phyloP scores from a whole-genome alignment of 2,329 filamentous ascomycete species.

The Acrocalymma vagum region DNA sequence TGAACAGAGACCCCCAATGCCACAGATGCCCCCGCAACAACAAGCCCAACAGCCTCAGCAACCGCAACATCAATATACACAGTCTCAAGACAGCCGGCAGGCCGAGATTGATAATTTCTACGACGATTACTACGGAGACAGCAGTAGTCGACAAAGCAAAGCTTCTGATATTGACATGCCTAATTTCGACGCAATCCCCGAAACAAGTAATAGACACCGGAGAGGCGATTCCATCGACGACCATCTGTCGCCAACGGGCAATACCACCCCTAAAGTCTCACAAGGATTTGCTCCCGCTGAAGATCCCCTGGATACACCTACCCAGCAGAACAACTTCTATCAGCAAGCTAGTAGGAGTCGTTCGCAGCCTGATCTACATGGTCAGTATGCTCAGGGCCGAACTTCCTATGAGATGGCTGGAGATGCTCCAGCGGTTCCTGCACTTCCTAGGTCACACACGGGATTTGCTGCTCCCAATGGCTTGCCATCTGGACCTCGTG shows the following conservation, averaged over 20 bases:
- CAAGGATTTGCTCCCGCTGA: constrained; percentile 18
- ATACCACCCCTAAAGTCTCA: constrained; percentile 10
- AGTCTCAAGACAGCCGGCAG: constrained; percentile 36
- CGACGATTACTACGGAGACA: constrained; percentile 56
- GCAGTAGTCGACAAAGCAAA: constrained; percentile 44
- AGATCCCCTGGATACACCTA: constrained; percentile 8
- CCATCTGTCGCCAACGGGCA: constrained; percentile 33
- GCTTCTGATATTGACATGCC: constrained; percentile 67
- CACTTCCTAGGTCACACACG: constrained; percentile 61
- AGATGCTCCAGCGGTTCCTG: constrained; percentile 61
- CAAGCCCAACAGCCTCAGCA: constrained; percentile 25
- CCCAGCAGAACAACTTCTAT: constrained; percentile 30
- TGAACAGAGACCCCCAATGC: constrained; percentile 41
- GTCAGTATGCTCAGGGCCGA: constrained; percentile 35
- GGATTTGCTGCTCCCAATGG: constrained; percentile 30
- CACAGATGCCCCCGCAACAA: constrained; percentile 26
- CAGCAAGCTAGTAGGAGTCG: constrained; percentile 64
- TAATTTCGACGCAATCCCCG: constrained; percentile 67
- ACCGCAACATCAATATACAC: constrained; percentile 26
- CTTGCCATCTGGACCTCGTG: constrained; percentile 35
- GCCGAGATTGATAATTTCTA: constrained; percentile 62
- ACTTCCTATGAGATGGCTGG: constrained; percentile 75
- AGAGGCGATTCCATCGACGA: constrained; percentile 48
- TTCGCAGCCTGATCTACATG: constrained; percentile 70
- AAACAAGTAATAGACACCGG: constrained; percentile 38